phyloP scores from a whole-genome alignment of 108 stramenopile genomes.

The Hondaea fermentalgiana region DNA sequence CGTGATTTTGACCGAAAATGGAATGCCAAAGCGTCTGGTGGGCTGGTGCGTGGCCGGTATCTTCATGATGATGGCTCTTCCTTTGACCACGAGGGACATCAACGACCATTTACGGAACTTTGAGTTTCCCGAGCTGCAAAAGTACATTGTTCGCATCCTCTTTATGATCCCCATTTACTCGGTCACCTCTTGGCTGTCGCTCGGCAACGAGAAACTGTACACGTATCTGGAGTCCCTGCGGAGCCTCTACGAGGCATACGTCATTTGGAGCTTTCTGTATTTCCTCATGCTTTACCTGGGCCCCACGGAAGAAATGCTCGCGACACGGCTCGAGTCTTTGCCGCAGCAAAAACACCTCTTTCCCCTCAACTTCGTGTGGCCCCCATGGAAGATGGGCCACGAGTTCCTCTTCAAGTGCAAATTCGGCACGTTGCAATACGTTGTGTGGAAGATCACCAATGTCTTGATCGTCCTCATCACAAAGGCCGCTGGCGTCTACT shows the following conservation, averaged over 20 bases:
- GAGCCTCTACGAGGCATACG: constrained; percentile 81
- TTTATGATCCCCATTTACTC: constrained; percentile 84
- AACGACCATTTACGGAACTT: constrained; percentile 58
- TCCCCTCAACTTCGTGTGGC: constrained; percentile 34
- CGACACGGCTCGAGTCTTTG: constrained; percentile 48
- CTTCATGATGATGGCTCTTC: constrained; percentile 64
- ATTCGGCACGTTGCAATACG: constrained; percentile 65
- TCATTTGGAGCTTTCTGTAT: constrained; percentile 81
- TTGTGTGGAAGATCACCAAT: constrained; percentile 68
- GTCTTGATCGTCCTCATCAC: constrained; percentile 63
- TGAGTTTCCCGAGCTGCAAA: constrained; percentile 56
- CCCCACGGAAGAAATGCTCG: constrained; percentile 66
- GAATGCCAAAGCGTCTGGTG: neutral
- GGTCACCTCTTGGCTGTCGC: constrained; percentile 77
- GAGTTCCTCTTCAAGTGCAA: constrained; percentile 20
- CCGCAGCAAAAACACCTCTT: constrained; percentile 43
- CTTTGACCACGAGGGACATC: constrained; percentile 58
- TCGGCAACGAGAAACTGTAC: constrained; percentile 64
- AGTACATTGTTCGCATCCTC: constrained; percentile 65
- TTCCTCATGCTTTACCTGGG: constrained; percentile 80
- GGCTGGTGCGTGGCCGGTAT: constrained; percentile 43
- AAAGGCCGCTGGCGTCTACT: constrained; percentile 58
- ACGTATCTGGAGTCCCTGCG: constrained; percentile 72
- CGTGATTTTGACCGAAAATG: neutral
- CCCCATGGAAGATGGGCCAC: neutral